Evolutionary conservation across 305 asterid genomes (phyloP), one percentile per base, ranked within the genome.

Genomic region (Withania somnifera): DNA sequence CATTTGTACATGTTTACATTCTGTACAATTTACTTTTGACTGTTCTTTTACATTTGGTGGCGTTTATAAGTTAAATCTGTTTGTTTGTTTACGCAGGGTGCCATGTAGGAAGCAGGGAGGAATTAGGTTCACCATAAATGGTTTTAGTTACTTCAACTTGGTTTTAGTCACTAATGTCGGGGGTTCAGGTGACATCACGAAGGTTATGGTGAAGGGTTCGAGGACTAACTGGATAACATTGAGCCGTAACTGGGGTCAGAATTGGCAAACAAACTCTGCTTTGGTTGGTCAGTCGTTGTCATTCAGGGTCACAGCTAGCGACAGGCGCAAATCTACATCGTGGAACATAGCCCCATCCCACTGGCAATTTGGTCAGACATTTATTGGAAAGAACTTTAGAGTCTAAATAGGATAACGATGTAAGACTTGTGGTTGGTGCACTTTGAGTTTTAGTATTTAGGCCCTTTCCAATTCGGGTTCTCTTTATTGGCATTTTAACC

Each of bases 171-270:
- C 90, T 66, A 91, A 91, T 71, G 95, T 90, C 11, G 95, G 91
- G 3, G 95, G 95, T 17, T 91, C 95, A 19, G 95, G 95, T 22
- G 91, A 91, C 40, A 89, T 91, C 19, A 88, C 83, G 86, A 87
- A 82, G 80, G 90, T 84, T 4, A 79, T 87, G 52, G 79, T 91
- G 5, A 91, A 91, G 20, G 95, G 95, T 15, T 4, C 94, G 1
- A 82, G 78, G 63, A 94, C 91, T 0, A 87, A 86, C 5, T 94
- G 98, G 98, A 88, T 93, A 57, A 68, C 32, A 45, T 79, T 94
- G 97, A 91, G 95, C 82, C 84, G 97, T 0, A 94, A 94, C 87
- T 94, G 98, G 98, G 98, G 98, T 5, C 98, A 94, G 42, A 94
- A 94, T 40, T 94, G 97, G 97, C 93, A 94, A 83, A 85, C 97